A percentile compares a stretch with the other conserved stretches of the same genome.
Conservation (phyloP, 257 asterid species). For the Avicennia marina region DNA sequence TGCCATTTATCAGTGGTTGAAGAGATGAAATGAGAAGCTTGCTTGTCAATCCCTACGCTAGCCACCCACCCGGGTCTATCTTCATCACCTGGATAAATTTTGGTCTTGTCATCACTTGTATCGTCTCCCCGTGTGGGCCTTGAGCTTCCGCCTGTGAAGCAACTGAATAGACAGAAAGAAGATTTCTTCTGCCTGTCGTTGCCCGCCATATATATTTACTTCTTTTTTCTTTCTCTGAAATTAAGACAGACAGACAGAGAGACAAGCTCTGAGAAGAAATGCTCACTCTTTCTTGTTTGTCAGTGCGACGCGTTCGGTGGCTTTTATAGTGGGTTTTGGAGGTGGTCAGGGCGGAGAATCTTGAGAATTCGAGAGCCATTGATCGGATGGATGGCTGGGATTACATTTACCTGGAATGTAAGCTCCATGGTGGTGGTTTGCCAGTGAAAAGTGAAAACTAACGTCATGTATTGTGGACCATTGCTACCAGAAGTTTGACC, state of each 20-base stretch:
- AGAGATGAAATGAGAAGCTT: constrained; percentile 37
- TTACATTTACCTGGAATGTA: not conserved
- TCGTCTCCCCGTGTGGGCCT: constrained; percentile 16
- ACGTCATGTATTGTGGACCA: too few species aligned
- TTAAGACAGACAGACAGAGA: not conserved
- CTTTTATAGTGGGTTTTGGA: constrained; percentile 35
- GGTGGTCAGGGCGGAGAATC: constrained; percentile 41
- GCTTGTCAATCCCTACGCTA: constrained; percentile 48
- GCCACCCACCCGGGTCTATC: constrained; percentile 54
- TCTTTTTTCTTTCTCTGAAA: not conserved
- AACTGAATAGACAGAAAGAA: constrained; percentile 42
- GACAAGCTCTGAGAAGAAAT: not conserved
- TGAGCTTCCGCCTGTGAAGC: constrained; percentile 40
- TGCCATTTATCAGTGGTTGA: constrained; percentile 36
- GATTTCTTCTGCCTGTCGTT: constrained; percentile 42
- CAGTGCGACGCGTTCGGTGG: constrained; percentile 19
- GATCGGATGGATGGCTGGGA: constrained; percentile 45
- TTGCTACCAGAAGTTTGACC: too few species aligned
- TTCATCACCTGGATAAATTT: constrained; percentile 53
- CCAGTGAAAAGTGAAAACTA: too few species aligned
- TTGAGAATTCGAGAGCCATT: constrained; percentile 21
- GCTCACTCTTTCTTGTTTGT: constrained; percentile 15
- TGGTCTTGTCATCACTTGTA: constrained; percentile 33
- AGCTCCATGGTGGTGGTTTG: not conserved
- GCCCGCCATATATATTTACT: constrained; percentile 37